Base-by-base conservation (phyloP, 768 basidiomycete species). In the Imleria badia region DNA sequence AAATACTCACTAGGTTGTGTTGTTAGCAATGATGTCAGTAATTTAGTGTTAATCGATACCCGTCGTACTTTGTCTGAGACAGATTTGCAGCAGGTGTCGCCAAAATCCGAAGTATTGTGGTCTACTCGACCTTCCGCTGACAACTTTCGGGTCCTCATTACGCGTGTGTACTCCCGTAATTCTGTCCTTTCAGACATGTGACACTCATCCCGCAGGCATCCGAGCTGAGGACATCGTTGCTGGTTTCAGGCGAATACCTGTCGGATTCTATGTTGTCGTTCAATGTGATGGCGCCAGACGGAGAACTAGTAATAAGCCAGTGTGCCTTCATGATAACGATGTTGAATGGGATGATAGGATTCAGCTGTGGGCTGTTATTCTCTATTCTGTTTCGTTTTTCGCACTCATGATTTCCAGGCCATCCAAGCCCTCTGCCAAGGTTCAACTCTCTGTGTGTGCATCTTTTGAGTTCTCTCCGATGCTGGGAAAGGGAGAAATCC, bases 261-360 rank as follows among this genome's bases (percentile, higher is more conserved):
- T 41, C 12, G 60, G 60, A 8, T 52, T 60, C 22, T 51, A 45
- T 35, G 33, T 57, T 12, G 26, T 34, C 5, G n/a, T 48, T 14
- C 23, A 38, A n/a, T 26, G 38, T 15, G 36, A 29, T 19, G 26
- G 36, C 2, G 15, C 2, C 8, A 30, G 23, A 38, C n/a, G n/a
- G 8, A 6, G 26, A 8, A 48, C 36, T 19, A 4, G 26, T 3
- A 38, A 29, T 30, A 38, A 38, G 15, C 47, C 36, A 6, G 22
- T 22, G 11, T 13, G 6, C 3, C 15, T 55, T 2, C 14, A 55
- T 13, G 54, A 51, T 13, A 20, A 5, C 17, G 9, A 33, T 6
- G 20, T 55, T 35, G 29, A 55, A 26, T 55, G 54, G 54, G 36
- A 45, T 13, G 31, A 44, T 4, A 14, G 1, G 2, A 38, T 55